phyloP scores from a whole-genome alignment of 1,139 yeast species.

The Diutina rugosa region DNA sequence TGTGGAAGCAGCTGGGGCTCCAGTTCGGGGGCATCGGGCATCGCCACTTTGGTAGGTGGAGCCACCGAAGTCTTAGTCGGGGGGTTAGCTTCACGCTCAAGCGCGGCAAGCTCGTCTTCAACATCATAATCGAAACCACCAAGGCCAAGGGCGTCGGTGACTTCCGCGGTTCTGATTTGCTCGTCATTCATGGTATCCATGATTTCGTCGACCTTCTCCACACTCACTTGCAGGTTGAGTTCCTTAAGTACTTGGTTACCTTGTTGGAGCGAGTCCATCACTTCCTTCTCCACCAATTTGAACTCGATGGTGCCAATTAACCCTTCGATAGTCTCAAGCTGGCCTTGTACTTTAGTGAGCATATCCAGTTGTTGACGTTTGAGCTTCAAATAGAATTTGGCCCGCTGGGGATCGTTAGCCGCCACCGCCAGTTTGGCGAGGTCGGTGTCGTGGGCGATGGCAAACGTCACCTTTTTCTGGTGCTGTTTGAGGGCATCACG shows the following conservation, averaged over 20 bases:
- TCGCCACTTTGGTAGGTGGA: background rate
- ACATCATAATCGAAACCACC: background rate
- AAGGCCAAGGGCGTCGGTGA: slow-evolving; percentile 33
- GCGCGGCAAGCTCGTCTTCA: background rate
- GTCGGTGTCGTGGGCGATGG: slow-evolving; percentile 43
- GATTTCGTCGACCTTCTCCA: slow-evolving; percentile 69
- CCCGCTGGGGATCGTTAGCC: slow-evolving; percentile 43
- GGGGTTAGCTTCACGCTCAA: background rate
- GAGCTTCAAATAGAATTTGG: slow-evolving; percentile 60
- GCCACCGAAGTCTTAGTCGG: background rate
- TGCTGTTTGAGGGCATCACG: slow-evolving; percentile 74
- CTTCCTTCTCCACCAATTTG: slow-evolving; percentile 79
- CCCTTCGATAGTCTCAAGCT: slow-evolving; percentile 63
- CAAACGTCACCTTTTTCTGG: slow-evolving; percentile 44
- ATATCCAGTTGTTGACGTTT: slow-evolving; percentile 72
- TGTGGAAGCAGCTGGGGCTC: background rate
- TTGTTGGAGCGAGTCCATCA: slow-evolving; percentile 61
- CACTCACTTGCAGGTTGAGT: slow-evolving; percentile 64
- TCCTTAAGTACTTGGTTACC: slow-evolving; percentile 68
- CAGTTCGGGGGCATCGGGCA: background rate
- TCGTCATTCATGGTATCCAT: slow-evolving; percentile 84
- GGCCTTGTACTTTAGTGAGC: slow-evolving; percentile 58
- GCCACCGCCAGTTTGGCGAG: slow-evolving; percentile 46
- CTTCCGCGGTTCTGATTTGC: slow-evolving; percentile 59
- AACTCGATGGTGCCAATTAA: slow-evolving; percentile 72